Conservation (phyloP, 1,139 yeast genomes). For the Sporopachydermia cereana region DNA sequence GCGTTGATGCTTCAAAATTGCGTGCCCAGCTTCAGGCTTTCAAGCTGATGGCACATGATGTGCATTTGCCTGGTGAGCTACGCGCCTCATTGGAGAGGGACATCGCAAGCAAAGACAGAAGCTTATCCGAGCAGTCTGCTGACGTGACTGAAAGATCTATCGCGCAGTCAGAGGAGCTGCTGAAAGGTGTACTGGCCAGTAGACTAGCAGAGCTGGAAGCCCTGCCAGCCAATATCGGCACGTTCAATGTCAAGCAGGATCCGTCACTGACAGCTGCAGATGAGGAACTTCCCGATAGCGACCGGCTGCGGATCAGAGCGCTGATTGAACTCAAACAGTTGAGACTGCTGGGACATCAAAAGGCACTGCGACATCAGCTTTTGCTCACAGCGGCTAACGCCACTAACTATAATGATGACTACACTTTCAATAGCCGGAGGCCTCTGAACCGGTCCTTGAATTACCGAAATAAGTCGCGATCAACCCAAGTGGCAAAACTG, state of each 20-base stretch:
- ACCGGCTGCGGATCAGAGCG: constrained; percentile 43
- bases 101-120: constrained; percentile 14
- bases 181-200: constrained; percentile 48
- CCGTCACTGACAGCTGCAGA: constrained; percentile 31
- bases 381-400: constrained; percentile 54
- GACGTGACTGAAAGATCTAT: constrained; percentile 17
- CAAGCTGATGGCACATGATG: constrained; percentile 63
- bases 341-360: constrained; percentile 72
- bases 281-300: constrained; percentile 31
- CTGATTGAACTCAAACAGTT: constrained; percentile 76
- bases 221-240: constrained; percentile 66
- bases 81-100: neutral
- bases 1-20: neutral
- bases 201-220: constrained; percentile 67
- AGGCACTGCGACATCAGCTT: constrained; percentile 66
- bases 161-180: constrained; percentile 26
- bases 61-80: constrained; percentile 47
- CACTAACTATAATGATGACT: constrained; percentile 40
- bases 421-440: neutral
- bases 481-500: constrained; percentile 47
- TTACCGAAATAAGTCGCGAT: neutral
- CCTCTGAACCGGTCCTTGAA: neutral
- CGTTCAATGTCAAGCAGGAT: constrained; percentile 35
- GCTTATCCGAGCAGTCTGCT: constrained; percentile 21
- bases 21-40: constrained; percentile 53